These are phyloP conservation scores for Biancaea sappan DNA, from an alignment of 306 rosid genomes.

Conservation along the genomic window DNA sequence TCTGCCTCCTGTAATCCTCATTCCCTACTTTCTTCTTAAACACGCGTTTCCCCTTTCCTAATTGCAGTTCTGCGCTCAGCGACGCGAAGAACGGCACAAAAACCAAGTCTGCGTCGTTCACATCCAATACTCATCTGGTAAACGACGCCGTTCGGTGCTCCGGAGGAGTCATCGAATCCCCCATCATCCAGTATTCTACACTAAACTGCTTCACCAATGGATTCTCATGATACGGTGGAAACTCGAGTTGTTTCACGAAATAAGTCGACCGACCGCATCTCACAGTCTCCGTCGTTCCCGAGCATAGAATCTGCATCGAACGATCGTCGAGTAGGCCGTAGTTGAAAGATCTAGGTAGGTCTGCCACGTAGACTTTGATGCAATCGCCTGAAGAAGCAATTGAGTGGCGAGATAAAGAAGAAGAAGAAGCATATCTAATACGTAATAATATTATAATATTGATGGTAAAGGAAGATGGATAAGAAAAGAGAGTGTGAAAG, in stretches of 20 bases:
- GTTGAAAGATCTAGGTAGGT: constrained; percentile 81
- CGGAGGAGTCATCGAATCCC: constrained; percentile 71
- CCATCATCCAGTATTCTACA: constrained; percentile 88
- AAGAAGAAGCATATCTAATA: not conserved
- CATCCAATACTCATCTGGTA: constrained; percentile 51
- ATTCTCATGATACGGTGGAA: constrained; percentile 72
- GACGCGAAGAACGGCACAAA: constrained; percentile 86
- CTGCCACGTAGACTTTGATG: constrained; percentile 66
- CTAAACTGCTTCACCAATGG: constrained; percentile 87
- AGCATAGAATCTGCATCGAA: constrained; percentile 60
- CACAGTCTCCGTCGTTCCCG: constrained; percentile 45
- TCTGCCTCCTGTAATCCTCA: constrained; percentile 75
- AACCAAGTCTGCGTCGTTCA: constrained; percentile 58
- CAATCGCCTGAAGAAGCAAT: constrained; percentile 19
- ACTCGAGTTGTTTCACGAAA: constrained; percentile 31
- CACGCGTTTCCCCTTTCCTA: constrained; percentile 57
- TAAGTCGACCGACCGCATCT: constrained; percentile 31
- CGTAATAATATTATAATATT: too few species aligned
- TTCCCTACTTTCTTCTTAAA: constrained; percentile 75
- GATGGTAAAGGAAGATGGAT: constrained; percentile 1
- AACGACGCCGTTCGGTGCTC: constrained; percentile 51
- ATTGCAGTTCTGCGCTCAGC: constrained; percentile 77
- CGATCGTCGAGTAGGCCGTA: constrained; percentile 80
- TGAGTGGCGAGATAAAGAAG: constrained; percentile 24
- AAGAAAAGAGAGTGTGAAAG: too few species aligned